Base-by-base conservation (phyloP, 1,284 basidiomycete genomes). In the Leccinum solheimii region DNA sequence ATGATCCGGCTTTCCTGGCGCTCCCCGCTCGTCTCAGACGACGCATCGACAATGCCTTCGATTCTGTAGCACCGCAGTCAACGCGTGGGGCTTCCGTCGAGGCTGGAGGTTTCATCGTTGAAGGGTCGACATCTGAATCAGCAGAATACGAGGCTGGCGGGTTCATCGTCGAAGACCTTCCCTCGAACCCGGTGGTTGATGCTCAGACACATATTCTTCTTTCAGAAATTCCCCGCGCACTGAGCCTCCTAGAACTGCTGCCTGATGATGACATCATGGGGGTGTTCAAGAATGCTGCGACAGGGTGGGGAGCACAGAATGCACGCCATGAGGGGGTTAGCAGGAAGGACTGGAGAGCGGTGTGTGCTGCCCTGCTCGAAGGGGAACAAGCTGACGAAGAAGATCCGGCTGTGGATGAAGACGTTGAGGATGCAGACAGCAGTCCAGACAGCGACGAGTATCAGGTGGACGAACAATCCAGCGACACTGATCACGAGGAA, bases 241-340 rank as follows among this genome's bases (percentile, higher is more conserved):
- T 92, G 1, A 80, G 82, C 64, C 65, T 78, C n/a, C 78, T 92
- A 23, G 83, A 86, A 64, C 77, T 92, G 4, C 81, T 81, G 9
- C 80, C 87, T 2, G 84, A 88, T 68, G 91, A 92, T 66, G 83
- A 90, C 60, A 79, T 91, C 10, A 79, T 92, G 9, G 69, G 78
- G 5, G 86, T 91, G 1, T 90, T 92, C 72, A 78, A 80, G 36
- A 90, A 88, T 66, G 91, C 91, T 2, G 86, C 87, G 0, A 79
- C 82, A 2, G 90, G 88, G 9, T 91, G 90, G 89, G 71, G 72
- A 43, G 67, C 64, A 34, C 58, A 57, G 13, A 60, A 56, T 48
- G 55, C 60, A 21, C 64, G 65, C 43, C 63, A 58, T 10, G 70
- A 75, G 0, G 69, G 67, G 11, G 82, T 91, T 26, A 82, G 78